These are phyloP conservation scores for Heritiera fomes DNA, from an alignment of 345 rosid species.

Conservation along the genomic window DNA sequence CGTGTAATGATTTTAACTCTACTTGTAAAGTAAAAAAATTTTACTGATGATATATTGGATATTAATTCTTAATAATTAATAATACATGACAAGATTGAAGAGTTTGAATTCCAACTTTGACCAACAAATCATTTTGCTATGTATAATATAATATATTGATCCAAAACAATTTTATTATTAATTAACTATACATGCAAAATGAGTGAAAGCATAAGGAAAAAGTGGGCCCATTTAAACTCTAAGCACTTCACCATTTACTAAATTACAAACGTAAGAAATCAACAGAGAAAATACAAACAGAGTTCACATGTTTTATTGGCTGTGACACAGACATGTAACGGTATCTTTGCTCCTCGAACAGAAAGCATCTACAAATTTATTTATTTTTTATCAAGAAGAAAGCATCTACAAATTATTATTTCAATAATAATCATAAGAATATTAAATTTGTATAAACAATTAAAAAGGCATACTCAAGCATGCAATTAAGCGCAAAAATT, in stretches of 20 bases:
- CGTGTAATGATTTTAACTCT: too few species aligned
- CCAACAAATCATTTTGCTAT: neutral
- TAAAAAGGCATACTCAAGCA: neutral
- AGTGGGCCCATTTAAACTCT: neutral
- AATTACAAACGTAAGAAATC: neutral
- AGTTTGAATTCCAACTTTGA: neutral
- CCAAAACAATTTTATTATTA: neutral
- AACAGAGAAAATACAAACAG: neutral
- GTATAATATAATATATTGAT: too few species aligned
- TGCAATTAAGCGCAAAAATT: neutral
- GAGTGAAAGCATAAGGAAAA: neutral
- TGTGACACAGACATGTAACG: neutral
- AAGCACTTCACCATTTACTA: neutral
- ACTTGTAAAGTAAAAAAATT: too few species aligned
- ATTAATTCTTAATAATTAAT: too few species aligned
- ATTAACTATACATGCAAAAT: neutral
- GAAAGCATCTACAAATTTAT: neutral
- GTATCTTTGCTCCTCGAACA: neutral
- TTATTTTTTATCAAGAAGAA: neutral
- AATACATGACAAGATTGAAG: neutral
- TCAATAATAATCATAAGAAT: neutral
- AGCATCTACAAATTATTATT: neutral
- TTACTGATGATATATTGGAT: too few species aligned
- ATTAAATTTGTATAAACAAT: neutral
- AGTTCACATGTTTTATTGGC: neutral